Conservation (phyloP, 75 land plant genomes). For the Cryptomeria japonica region DNA sequence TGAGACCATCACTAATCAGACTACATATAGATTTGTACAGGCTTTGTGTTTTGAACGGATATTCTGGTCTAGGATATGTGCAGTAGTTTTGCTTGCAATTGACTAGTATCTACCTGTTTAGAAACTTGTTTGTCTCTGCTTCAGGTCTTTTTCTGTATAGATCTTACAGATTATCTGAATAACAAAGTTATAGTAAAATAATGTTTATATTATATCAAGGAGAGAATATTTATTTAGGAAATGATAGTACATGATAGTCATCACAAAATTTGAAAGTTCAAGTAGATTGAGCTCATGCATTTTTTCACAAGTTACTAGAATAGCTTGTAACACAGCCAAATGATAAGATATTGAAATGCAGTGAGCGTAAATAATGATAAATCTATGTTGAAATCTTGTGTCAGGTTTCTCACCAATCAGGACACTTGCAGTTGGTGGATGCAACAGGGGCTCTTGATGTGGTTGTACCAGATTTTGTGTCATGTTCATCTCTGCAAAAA, state of each 20-base stretch:
- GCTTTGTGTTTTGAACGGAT: no score
- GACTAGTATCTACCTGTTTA: no score
- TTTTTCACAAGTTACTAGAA: neutral
- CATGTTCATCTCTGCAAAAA: constrained; percentile 16
- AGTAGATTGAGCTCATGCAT: neutral
- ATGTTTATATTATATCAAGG: neutral
- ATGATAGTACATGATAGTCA: neutral
- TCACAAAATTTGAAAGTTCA: neutral
- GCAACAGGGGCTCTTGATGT: constrained; percentile 39
- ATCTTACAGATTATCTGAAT: neutral
- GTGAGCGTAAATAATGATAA: neutral
- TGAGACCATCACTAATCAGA: no score
- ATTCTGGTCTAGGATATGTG: no score
- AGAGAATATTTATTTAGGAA: neutral
- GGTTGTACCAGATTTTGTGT: constrained; percentile 29
- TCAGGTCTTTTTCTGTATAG: no score
- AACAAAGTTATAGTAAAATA: neutral
- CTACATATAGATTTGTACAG: no score
- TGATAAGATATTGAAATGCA: neutral
- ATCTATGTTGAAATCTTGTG: constrained; percentile 2
- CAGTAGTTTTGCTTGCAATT: no score
- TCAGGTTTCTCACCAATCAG: constrained; percentile 25
- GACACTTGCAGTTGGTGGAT: constrained; percentile 32
- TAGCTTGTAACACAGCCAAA: neutral
- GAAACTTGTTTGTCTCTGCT: neutral